Percentiles rank a stretch among this genome's conserved stretches.
phyloP scores from a whole-genome alignment of 2,329 filamentous ascomycete species.

The Trichocomaceae sp. region DNA sequence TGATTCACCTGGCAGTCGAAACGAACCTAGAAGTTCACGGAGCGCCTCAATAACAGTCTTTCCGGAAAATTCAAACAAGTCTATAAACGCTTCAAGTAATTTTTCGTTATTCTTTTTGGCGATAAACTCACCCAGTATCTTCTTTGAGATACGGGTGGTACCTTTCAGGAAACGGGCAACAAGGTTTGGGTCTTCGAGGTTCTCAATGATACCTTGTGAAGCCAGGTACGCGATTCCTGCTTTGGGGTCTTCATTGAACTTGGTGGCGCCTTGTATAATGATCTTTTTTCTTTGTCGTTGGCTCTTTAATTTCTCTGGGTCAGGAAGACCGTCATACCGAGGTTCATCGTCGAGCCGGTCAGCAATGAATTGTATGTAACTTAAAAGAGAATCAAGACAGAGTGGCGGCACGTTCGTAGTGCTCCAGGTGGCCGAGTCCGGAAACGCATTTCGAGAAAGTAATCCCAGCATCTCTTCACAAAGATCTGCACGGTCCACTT shows the following conservation, averaged over 20 bases:
- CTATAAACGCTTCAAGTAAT: conserved; percentile 78
- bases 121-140: conserved; percentile 81
- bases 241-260: conserved; percentile 95
- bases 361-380: conserved; percentile 86
- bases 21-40: conserved; percentile 77
- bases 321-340: conserved; percentile 57
- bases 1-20: conserved; percentile 89
- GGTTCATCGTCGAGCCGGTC: conserved; percentile 73
- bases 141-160: conserved; percentile 84
- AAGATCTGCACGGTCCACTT: conserved; percentile 80
- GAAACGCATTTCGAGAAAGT: conserved; percentile 86
- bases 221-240: conserved; percentile 78
- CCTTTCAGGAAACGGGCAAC: conserved; percentile 84
- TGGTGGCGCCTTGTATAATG: conserved; percentile 78
- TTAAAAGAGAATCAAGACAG: conserved; percentile 83
- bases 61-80: conserved; percentile 77
- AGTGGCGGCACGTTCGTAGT: conserved; percentile 95
- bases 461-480: conserved; percentile 95
- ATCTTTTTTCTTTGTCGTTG: conserved; percentile 75
- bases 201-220: conserved; percentile 75
- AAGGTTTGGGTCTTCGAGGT: conserved; percentile 64
- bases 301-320: conserved; percentile 58
- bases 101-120: conserved; percentile 83
- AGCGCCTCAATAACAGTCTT: conserved; percentile 88
- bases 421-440: conserved; percentile 97